Base-by-base conservation (phyloP, 2,329 filamentous ascomycete genomes). In the Zymoseptoria pseudotritici region DNA sequence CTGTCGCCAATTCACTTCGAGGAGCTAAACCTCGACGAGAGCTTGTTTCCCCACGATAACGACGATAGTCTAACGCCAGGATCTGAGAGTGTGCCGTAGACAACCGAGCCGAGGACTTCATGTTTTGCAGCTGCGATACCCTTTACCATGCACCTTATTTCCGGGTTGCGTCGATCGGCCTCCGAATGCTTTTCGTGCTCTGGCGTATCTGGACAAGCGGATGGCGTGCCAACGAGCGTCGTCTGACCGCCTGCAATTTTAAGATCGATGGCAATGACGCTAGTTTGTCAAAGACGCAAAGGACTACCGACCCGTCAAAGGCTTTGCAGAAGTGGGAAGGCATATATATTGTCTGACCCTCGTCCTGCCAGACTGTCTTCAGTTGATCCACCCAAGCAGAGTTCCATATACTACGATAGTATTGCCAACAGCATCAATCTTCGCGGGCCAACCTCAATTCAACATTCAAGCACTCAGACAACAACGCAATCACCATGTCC, bases 171-270 rank as follows among this genome's bases (percentile, higher is more conserved):
- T 22, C 50, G 24, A 54, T 22, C 13, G 10, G 20, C 21, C 29
- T 54, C 56, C 56, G 56, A 20, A 50, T 20, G 13, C 1, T 57
- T 56, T 56, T 56, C 58, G 54, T 46, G n/a, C 2, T 24, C n/a
- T 58, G n/a, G 13, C 36, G 31, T 26, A n/a, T 24, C 29, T 55
- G 54, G 31, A 55, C 42, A 46, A 46, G 21, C 59, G 61, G 61
- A 63, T 57, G 59, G 59, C 59, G 59, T 60, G 59, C 58, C 50
- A 53, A 57, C 31, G 58, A 59, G 49, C 55, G 31, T 49, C 58
- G 58, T 36, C 20, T 36, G 49, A 46, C 20, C 24, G 26, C 46
- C 49, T 36, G 24, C n/a, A 42, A 42, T 20, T 57, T 57, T 13
- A 22, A 55, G 31, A n/a, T 55, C 22, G 50, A 52, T 11, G 53